Evolutionary conservation across 345 rosid genomes (phyloP).

Genomic region (Acer yangbiense): DNA sequence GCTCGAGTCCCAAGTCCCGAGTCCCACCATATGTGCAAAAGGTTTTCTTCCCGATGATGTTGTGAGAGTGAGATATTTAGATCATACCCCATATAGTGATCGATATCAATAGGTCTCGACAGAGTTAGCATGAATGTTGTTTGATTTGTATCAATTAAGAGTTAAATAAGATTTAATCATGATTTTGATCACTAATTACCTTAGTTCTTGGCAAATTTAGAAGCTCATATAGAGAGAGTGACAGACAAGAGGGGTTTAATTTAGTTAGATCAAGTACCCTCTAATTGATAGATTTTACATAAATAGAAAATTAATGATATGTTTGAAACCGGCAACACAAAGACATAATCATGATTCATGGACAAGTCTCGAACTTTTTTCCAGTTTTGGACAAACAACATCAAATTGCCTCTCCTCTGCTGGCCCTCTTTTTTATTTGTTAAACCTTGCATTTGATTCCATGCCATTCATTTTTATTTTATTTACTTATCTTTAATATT

Average conservation of each 20-base stretch:
- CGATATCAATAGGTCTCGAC: too few relatives aligned
- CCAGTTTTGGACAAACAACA: constrained; percentile 12
- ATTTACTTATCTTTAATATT: too few relatives aligned
- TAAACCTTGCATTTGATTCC: not conserved
- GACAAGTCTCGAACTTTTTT: not conserved
- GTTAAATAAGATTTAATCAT: not conserved
- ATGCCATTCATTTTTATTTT: not conserved
- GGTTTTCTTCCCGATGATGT: too few relatives aligned
- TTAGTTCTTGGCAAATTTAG: not conserved
- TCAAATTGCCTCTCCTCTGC: not conserved
- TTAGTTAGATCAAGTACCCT: not conserved
- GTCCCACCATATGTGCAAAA: too few relatives aligned
- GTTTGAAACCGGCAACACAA: not conserved
- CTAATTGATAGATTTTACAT: not conserved
- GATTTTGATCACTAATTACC: not conserved
- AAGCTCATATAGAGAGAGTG: not conserved
- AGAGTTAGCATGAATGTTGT: too few relatives aligned
- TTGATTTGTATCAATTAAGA: not conserved
- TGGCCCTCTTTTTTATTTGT: not conserved
- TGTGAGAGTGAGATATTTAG: too few relatives aligned
- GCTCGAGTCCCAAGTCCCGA: too few relatives aligned
- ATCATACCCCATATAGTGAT: too few relatives aligned
- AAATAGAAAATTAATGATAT: not conserved
- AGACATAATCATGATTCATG: not conserved
- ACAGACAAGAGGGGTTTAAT: not conserved